phyloP scores from a whole-genome alignment of 73 alveolate genomes.

The Uronychia binucleata region DNA sequence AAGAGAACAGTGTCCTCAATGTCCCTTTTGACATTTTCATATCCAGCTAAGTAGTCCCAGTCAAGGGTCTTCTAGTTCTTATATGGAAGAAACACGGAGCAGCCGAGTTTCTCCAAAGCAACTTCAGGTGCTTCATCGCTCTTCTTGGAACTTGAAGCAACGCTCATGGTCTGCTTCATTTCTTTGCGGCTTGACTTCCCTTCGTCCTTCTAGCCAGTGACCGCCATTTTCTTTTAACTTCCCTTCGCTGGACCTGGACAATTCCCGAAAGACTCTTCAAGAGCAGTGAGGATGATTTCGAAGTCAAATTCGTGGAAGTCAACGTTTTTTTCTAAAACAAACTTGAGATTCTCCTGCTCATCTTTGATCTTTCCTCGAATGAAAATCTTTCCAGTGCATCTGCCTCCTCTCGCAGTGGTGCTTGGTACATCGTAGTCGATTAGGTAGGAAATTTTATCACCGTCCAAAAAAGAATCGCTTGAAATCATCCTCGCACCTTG shows the following conservation, averaged over 20 bases:
- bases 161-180: too few relatives aligned
- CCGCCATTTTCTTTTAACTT: conserved; percentile 1
- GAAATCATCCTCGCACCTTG: conserved; percentile 62
- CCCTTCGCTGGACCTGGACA: conserved; percentile 28
- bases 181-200: conserved; percentile 9
- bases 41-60: conserved; percentile 94
- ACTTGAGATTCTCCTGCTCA: conserved; percentile 63
- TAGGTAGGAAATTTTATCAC: conserved; percentile 43
- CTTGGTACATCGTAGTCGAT: conserved; percentile 44
- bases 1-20: conserved; percentile 89
- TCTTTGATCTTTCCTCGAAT: conserved; percentile 76
- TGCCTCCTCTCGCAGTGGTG: conserved; percentile 55
- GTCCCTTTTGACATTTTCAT: conserved; percentile 81
- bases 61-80: conserved; percentile 60
- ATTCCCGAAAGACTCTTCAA: conserved; percentile 68
- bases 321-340: conserved; percentile 66
- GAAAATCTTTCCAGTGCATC: conserved; percentile 65
- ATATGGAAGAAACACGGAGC: conserved; percentile 75
- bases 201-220: background rate
- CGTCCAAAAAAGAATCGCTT: conserved; percentile 42
- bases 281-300: conserved; percentile 63
- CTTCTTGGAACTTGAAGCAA: conserved; percentile 2
- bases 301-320: conserved; percentile 73
- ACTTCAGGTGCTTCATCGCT: conserved; percentile 54
- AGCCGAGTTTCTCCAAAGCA: conserved; percentile 72